Evolutionary conservation across 2,329 filamentous ascomycete species (phyloP).

Genomic region (Elsinoe fawcettii): DNA sequence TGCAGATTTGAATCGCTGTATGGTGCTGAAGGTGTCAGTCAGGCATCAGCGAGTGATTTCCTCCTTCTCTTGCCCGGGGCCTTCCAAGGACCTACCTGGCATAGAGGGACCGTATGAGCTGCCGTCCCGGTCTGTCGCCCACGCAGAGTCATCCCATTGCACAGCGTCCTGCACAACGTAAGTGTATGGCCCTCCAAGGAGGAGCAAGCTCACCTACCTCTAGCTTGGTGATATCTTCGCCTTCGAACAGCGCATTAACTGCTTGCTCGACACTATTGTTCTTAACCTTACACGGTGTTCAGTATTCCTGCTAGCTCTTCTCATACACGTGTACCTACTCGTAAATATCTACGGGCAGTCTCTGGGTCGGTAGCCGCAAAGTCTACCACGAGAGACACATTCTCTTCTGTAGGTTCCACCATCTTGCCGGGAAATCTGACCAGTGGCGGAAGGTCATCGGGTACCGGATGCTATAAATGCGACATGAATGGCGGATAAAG

Average conservation of each 20-base stretch:
- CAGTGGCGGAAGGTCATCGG: background rate
- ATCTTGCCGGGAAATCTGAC: conserved; percentile 6
- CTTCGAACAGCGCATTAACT: conserved; percentile 26
- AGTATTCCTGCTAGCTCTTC: background rate
- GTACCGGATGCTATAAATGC: background rate
- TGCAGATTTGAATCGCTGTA: conserved; percentile 23
- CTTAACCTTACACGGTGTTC: conserved; percentile 23
- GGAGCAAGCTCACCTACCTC: background rate
- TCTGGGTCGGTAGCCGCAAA: conserved; percentile 20
- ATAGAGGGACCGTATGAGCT: conserved; percentile 16
- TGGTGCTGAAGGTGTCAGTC: conserved; percentile 6
- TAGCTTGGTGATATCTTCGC: conserved; percentile 24
- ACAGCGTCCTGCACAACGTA: conserved; percentile 13
- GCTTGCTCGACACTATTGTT: conserved; percentile 26
- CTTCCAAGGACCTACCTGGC: background rate
- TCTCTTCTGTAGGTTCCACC: conserved; percentile 23
- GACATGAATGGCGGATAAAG: background rate
- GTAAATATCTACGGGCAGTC: conserved; percentile 25
- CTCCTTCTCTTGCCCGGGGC: background rate
- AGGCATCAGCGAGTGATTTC: background rate
- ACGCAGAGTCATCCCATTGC: conserved; percentile 26
- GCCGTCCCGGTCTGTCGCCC: conserved; percentile 26
- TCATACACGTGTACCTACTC: conserved; percentile 19
- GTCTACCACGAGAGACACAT: conserved; percentile 22
- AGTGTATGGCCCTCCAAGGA: background rate